These are phyloP conservation scores for Fusarium denticulatum DNA, from an alignment of 2,329 filamentous ascomycete genomes.

Conservation along the genomic window DNA sequence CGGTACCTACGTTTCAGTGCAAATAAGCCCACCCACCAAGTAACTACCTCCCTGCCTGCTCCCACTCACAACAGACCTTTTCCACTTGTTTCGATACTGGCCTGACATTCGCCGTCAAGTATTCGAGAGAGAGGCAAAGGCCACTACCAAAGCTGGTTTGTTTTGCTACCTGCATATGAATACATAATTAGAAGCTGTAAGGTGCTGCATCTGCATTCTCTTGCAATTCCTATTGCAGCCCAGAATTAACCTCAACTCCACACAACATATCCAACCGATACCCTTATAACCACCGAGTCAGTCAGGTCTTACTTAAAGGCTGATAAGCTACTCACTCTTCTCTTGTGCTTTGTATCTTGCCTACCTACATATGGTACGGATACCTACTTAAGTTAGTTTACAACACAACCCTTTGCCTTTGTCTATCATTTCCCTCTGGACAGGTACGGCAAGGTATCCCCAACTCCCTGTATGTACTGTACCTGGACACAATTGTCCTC, in stretches of 20 bases:
- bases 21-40: slow-evolving; percentile 2
- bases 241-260: background rate
- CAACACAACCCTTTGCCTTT: background rate
- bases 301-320: background rate
- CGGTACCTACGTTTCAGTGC: slow-evolving; percentile 20
- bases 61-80: slow-evolving; percentile 5
- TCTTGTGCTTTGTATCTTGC: background rate
- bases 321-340: background rate
- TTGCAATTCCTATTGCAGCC: background rate
- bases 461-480: background rate
- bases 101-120: slow-evolving; percentile 3
- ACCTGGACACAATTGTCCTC: background rate
- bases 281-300: background rate
- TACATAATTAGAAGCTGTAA: background rate
- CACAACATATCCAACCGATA: background rate
- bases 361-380: background rate
- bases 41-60: background rate
- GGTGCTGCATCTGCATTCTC: background rate
- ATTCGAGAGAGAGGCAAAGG: slow-evolving; percentile 2
- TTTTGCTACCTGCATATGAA: background rate
- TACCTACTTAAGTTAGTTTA: background rate
- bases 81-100: slow-evolving; percentile 15
- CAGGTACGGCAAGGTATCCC: background rate
- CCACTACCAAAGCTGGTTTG: background rate
- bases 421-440: background rate